phyloP scores from a whole-genome alignment of 441 rosid genomes.

The Flueggea neowawraea region DNA sequence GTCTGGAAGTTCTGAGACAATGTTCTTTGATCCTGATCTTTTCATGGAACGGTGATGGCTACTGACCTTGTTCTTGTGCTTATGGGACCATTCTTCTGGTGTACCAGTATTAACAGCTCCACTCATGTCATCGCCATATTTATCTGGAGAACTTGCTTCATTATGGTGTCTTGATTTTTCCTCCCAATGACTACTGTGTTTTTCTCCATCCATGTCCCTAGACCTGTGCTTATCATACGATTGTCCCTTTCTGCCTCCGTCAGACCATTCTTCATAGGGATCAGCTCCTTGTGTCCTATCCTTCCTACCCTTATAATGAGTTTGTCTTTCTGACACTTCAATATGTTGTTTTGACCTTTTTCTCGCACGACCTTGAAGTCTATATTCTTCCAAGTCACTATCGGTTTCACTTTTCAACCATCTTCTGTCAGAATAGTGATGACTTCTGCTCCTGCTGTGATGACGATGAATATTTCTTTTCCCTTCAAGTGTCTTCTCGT shows the following conservation, averaged over 20 bases:
- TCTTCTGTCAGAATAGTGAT: conserved; percentile 32
- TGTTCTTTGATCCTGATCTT: conserved; percentile 14
- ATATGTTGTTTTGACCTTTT: conserved; percentile 21
- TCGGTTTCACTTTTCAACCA: conserved; percentile 32
- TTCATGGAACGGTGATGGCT: conserved; percentile 8
- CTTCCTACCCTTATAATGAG: conserved; percentile 15
- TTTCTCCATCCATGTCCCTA: conserved; percentile 19
- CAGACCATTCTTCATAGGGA: conserved; percentile 26
- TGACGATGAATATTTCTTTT: conserved; percentile 8
- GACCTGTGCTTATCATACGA: conserved; percentile 7
- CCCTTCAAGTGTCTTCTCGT: conserved; percentile 6
- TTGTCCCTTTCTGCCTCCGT: conserved; percentile 23
- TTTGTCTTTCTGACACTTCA: conserved; percentile 21
- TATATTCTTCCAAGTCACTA: conserved; percentile 21
- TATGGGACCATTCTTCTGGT: conserved; percentile 10
- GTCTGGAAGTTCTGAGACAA: conserved; percentile 12
- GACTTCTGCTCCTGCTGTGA: conserved; percentile 26
- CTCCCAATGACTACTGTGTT: neutral
- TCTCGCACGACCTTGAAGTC: conserved; percentile 15
- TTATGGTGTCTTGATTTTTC: conserved; percentile 27
- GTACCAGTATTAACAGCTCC: conserved; percentile 7
- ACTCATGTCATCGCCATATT: conserved; percentile 13
- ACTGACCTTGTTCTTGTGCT: conserved; percentile 24
- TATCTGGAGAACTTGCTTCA: conserved; percentile 20
- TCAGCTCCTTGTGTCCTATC: conserved; percentile 23